These are phyloP conservation scores for Jackrogersella minutella DNA, from an alignment of 495 filamentous ascomycete species.

Conservation along the genomic window DNA sequence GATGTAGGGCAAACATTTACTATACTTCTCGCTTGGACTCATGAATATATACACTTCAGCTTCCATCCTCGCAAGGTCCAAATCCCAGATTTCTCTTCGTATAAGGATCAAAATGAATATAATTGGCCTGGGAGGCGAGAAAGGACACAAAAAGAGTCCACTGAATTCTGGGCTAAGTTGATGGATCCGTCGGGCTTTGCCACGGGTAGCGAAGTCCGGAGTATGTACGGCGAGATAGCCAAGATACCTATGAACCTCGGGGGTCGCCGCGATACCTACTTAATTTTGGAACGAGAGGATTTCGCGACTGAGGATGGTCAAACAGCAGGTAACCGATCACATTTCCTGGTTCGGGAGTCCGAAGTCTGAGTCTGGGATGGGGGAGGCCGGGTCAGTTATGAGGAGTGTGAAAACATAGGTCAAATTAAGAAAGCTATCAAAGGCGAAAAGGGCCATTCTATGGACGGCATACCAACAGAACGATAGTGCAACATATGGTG, in stretches of 20 bases:
- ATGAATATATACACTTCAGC: conserved; percentile 8
- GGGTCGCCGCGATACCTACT: neutral
- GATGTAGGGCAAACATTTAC: neutral
- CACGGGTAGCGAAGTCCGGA: neutral
- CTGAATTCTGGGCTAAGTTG: neutral
- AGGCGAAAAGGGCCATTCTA: neutral
- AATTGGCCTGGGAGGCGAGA: too few relatives aligned
- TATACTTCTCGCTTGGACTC: conserved; percentile 8
- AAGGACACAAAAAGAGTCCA: too few relatives aligned
- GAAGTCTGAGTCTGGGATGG: neutral
- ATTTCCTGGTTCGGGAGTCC: conserved; percentile 10
- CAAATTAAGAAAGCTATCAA: neutral
- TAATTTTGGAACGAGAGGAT: conserved; percentile 23
- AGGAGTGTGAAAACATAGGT: neutral
- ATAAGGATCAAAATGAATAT: neutral
- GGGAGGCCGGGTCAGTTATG: neutral
- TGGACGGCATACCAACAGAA: neutral
- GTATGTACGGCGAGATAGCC: conserved; percentile 24
- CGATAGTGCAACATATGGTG: neutral
- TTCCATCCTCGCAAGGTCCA: neutral
- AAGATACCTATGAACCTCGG: neutral
- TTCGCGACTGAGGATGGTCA: neutral
- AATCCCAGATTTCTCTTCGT: neutral
- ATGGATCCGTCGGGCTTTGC: neutral
- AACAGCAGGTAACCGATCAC: conserved; percentile 18